Base-by-base conservation (phyloP, 2,329 filamentous ascomycete species). In the Keithomyces neogunnii region DNA sequence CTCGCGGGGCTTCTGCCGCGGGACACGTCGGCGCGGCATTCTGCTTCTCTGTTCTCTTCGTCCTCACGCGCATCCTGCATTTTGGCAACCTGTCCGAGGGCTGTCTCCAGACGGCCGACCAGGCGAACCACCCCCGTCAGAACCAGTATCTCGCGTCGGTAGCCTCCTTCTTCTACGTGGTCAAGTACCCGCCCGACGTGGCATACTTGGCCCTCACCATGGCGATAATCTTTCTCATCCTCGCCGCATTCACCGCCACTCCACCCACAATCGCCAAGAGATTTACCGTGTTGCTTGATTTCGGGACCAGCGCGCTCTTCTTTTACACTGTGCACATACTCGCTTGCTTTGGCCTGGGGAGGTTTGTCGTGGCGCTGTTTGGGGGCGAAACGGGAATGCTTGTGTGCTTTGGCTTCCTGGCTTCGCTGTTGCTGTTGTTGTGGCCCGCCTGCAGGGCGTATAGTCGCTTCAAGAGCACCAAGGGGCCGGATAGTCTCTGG, bases 121-220 rank as follows among this genome's bases (percentile, higher is more conserved):
- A 73, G 26, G 48, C 53, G 7, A 51, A 50, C 9, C 58, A 61
- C 19, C 63, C 66, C 0, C 51, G 55, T 3, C 50, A 47, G 10
- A 74, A 75, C 54, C 71, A 65, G 2, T 75, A 74, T 45, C 65
- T 75, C 13, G 63, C 57, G 4, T 74, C 72, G 0, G 57, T 60
- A 1, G 57, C 60, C 30, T 67, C 72, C 5, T 75, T 75, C 62
- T 72, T 75, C 59, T 75, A 74, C 62, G 56, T 74, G 43, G 59
- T 68, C 55, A 75, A 75, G 57, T 74, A 74, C 46, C 72, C 73
- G 0, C 73, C 73, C 4, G 73, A 75, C 53, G 63, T 75, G 3
- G 71, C 71, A 3, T 75, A 72, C 53, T 72, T 69, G 64, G 62
- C 70, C 3, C 69, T 67, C 36, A 70, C 69, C 9, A 61, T 74